Percentiles rank a stretch among this genome's conserved stretches.
These are phyloP conservation scores for Dactylella cylindrospora DNA, from an alignment of 2,329 filamentous ascomycete species.

Conservation along the genomic window DNA sequence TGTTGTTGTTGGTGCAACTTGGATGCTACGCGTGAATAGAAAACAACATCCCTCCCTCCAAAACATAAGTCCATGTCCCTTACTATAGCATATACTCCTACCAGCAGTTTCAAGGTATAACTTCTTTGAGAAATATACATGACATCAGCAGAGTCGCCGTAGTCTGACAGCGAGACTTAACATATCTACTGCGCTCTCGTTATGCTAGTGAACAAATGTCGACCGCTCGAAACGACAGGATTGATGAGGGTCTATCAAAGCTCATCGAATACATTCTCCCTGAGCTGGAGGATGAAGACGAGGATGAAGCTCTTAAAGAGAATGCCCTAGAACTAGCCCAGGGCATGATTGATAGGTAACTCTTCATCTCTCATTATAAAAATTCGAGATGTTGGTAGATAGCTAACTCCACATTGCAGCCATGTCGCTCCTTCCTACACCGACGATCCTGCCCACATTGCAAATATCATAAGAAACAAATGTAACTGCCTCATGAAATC, in stretches of 20 bases:
- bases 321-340: constrained; percentile 47
- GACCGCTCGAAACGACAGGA: constrained; percentile 24
- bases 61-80: too few species aligned
- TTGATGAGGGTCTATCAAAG: constrained; percentile 44
- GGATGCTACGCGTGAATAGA: constrained; percentile 36
- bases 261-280: constrained; percentile 44
- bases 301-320: constrained; percentile 35
- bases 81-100: too few species aligned
- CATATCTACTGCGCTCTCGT: too few species aligned
- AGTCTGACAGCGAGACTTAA: too few species aligned
- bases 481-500: constrained; percentile 50
- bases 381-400: constrained; percentile 48
- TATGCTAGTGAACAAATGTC: constrained; percentile 28
- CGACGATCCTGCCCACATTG: constrained; percentile 83
- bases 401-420: constrained; percentile 44
- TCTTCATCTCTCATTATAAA: constrained; percentile 2
- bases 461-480: constrained; percentile 86
- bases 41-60: constrained; percentile 44
- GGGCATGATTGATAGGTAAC: constrained; percentile 59
- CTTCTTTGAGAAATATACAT: too few species aligned
- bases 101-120: too few species aligned
- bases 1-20: constrained; percentile 24
- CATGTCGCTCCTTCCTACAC: constrained; percentile 59
- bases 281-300: constrained; percentile 42
- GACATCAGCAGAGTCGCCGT: too few species aligned